Conservation (phyloP, 257 asterid genomes). For the Przewalskia tangutica region DNA sequence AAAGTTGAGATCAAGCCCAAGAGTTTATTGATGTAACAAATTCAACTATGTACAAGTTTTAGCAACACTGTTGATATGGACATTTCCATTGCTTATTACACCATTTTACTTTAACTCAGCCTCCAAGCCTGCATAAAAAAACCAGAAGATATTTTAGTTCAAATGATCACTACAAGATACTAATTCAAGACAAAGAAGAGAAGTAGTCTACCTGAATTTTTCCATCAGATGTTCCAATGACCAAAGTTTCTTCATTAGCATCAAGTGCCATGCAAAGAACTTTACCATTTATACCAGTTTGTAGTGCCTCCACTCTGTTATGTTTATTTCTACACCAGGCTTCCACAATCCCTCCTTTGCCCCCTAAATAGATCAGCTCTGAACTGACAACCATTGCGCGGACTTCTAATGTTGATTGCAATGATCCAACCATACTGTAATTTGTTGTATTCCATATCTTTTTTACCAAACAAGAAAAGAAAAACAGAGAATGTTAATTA, state of each 20-base stretch:
- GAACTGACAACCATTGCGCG: constrained; percentile 56
- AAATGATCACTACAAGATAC: not conserved
- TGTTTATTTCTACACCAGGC: constrained; percentile 70
- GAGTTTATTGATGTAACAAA: not conserved
- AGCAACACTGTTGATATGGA: not conserved
- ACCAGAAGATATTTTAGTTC: not conserved
- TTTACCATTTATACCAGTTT: constrained; percentile 32
- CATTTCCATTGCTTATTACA: not conserved
- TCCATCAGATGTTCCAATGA: constrained; percentile 77
- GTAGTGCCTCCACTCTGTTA: constrained; percentile 56
- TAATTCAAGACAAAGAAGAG: not conserved
- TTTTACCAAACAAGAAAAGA: not conserved
- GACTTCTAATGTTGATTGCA: constrained; percentile 48
- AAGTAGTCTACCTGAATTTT: constrained; percentile 49
- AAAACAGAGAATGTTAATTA: not conserved
- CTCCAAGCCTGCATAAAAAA: constrained; percentile 53
- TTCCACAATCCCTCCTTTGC: constrained; percentile 57
- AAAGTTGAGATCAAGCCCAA: not conserved
- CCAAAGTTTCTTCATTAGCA: constrained; percentile 42
- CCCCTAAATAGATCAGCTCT: constrained; percentile 61
- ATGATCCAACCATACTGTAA: constrained; percentile 44
- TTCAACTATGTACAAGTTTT: not conserved
- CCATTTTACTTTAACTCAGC: constrained; percentile 33
- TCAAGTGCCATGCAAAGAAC: constrained; percentile 60
- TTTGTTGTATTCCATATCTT: constrained; percentile 69